Conservation (phyloP, 768 basidiomycete genomes). For the Lactarius hengduanensis region DNA sequence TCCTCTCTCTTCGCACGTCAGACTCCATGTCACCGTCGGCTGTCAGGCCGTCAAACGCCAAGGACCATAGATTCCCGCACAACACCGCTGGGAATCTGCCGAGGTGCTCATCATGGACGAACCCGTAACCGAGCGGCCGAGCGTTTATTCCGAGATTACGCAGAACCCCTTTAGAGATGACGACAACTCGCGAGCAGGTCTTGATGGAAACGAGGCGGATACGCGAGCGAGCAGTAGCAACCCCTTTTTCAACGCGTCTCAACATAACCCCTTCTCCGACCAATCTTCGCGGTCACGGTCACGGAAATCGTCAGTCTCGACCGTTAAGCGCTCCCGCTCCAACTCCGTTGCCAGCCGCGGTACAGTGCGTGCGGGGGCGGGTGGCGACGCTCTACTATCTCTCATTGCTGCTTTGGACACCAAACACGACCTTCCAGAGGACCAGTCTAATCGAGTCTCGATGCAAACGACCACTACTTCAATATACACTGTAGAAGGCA, state of each 20-base stretch:
- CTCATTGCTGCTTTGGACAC: slow-evolving; percentile 26
- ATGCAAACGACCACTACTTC: slow-evolving; percentile 15
- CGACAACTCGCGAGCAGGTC: neutral
- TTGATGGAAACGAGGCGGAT: neutral
- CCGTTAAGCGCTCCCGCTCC: slow-evolving; percentile 16
- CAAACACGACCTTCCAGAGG: neutral
- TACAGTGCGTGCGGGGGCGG: slow-evolving; percentile 10
- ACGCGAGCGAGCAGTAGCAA: slow-evolving; percentile 12
- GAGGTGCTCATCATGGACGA: slow-evolving; percentile 28
- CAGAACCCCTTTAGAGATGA: slow-evolving; percentile 25
- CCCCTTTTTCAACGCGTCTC: slow-evolving; percentile 28
- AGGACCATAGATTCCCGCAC: slow-evolving; percentile 18
- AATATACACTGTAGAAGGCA: slow-evolving; percentile 8
- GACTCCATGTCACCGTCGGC: slow-evolving; percentile 24
- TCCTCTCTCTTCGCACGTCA: slow-evolving; percentile 19
- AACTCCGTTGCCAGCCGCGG: slow-evolving; percentile 16
- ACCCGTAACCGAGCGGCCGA: neutral
- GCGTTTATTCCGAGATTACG: neutral
- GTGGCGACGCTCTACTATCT: slow-evolving; percentile 21
- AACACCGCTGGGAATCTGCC: slow-evolving; percentile 29
- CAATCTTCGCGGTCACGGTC: slow-evolving; percentile 21
- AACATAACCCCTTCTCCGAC: slow-evolving; percentile 28
- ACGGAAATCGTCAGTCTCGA: slow-evolving; percentile 25
- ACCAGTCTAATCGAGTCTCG: slow-evolving; percentile 5
- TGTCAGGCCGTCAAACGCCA: slow-evolving; percentile 27